phyloP scores from a whole-genome alignment of 108 stramenopile genomes.

The Pseudonitzschia pungens region DNA sequence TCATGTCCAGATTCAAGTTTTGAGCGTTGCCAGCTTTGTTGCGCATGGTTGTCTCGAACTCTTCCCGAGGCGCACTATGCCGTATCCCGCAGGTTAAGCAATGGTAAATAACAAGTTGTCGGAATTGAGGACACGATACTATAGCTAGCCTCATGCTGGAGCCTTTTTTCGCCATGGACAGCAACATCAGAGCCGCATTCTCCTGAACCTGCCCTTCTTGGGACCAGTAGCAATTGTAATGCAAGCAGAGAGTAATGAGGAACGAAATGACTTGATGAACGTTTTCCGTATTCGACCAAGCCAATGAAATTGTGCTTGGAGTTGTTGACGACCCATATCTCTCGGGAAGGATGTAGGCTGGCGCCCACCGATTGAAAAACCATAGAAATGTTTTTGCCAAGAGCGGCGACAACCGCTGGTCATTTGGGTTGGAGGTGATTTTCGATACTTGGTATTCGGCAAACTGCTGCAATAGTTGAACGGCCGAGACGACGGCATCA shows the following conservation, averaged over 20 bases:
- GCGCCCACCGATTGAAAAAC: constrained; percentile 77
- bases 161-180: constrained; percentile 55
- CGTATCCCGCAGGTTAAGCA: constrained; percentile 65
- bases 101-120: constrained; percentile 61
- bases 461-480: constrained; percentile 52
- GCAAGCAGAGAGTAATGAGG: constrained; percentile 61
- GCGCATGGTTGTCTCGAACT: constrained; percentile 43
- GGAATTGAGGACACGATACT: constrained; percentile 58
- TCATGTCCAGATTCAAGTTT: constrained; percentile 30
- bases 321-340: constrained; percentile 43
- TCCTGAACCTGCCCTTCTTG: constrained; percentile 79
- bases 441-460: constrained; percentile 71
- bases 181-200: constrained; percentile 48
- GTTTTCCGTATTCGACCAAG: constrained; percentile 57
- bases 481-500: constrained; percentile 46
- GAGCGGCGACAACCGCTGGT: constrained; percentile 71
- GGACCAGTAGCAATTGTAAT: constrained; percentile 86
- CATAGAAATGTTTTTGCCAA: constrained; percentile 74
- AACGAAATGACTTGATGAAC: constrained; percentile 69
- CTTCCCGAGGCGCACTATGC: constrained; percentile 52
- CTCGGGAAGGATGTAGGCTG: constrained; percentile 72
- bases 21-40: constrained; percentile 30
- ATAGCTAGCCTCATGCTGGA: constrained; percentile 49
- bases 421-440: constrained; percentile 52
- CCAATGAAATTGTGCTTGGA: constrained; percentile 37